A percentile compares a stretch with the other conserved stretches of the same genome.
These are phyloP conservation scores for Shiraia bambusicola DNA, from an alignment of 2,329 filamentous ascomycete genomes.

Conservation along the genomic window DNA sequence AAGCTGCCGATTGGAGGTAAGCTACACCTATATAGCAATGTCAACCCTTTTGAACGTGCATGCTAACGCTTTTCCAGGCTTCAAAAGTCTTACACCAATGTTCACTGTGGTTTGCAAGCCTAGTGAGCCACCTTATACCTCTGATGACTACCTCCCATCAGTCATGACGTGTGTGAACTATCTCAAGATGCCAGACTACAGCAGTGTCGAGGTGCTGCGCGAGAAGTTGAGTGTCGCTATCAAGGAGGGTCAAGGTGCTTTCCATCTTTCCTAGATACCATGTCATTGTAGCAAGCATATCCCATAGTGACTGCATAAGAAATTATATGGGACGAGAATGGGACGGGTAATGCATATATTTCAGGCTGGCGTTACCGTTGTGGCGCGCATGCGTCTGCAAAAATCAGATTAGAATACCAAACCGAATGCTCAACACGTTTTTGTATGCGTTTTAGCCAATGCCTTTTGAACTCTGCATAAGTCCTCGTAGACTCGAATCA, in stretches of 20 bases:
- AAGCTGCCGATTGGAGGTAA: constrained; percentile 97
- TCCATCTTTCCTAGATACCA: constrained; percentile 78
- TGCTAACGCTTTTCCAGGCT: constrained; percentile 60
- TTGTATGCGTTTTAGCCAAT: too few species aligned
- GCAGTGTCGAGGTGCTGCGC: constrained; percentile 71
- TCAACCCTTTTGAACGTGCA: not conserved
- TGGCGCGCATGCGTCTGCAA: too few species aligned
- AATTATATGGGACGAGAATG: not conserved
- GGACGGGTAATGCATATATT: too few species aligned
- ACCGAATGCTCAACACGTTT: too few species aligned
- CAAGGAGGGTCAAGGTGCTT: constrained; percentile 93
- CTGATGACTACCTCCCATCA: constrained; percentile 97
- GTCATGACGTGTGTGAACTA: constrained; percentile 99
- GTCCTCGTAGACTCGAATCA: too few species aligned
- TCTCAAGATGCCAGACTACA: constrained; percentile 95
- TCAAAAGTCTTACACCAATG: constrained; percentile 95
- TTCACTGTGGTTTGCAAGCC: constrained; percentile 99
- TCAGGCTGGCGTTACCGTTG: too few species aligned
- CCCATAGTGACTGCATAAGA: too few species aligned
- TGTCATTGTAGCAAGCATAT: not conserved
- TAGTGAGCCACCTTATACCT: constrained; percentile 89
- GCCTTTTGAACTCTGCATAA: too few species aligned
- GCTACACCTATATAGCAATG: constrained; percentile 24
- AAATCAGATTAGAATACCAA: too few species aligned
- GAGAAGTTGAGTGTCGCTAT: constrained; percentile 82